Evolutionary conservation across 768 basidiomycete species (phyloP).

Genomic region (Vishniacozyma victoriae): DNA sequence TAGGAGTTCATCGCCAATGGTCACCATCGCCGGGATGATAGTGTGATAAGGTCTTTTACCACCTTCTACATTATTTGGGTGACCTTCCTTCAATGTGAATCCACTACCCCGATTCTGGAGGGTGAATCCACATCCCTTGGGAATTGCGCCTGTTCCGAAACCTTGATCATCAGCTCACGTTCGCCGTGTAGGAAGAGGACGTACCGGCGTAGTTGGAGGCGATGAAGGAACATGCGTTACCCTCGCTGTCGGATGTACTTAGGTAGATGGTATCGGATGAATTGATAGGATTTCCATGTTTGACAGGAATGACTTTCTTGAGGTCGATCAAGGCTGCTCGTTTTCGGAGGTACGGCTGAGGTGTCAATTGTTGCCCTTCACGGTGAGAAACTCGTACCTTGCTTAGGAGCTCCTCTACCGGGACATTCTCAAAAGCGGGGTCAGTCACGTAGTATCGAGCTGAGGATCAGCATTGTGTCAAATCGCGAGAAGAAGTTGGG

Average conservation of each 20-base stretch:
- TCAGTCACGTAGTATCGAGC: conserved; percentile 85
- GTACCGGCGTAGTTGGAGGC: conserved; percentile 45
- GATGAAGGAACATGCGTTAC: conserved; percentile 49
- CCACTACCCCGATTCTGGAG: conserved; percentile 88
- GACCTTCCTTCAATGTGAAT: conserved; percentile 70
- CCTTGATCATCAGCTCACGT: conserved; percentile 48
- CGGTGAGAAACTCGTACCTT: conserved; percentile 54
- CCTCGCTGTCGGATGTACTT: conserved; percentile 59
- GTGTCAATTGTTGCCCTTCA: neutral
- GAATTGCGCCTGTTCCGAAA: conserved; percentile 86
- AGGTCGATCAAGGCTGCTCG: conserved; percentile 78
- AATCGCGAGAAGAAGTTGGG: neutral
- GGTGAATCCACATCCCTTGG: conserved; percentile 91
- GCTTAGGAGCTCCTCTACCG: conserved; percentile 75
- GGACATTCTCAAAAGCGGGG: conserved; percentile 69
- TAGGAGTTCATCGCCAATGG: conserved; percentile 23
- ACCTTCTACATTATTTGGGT: conserved; percentile 78
- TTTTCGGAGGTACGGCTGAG: conserved; percentile 71
- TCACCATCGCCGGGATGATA: conserved; percentile 54
- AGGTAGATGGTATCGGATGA: conserved; percentile 95
- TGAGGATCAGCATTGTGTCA: neutral
- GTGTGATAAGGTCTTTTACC: conserved; percentile 88
- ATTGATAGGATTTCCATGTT: conserved; percentile 71
- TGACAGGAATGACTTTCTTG: conserved; percentile 60
- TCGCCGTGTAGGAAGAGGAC: neutral